These are phyloP conservation scores for Allium fistulosum DNA, from an alignment of 106 monocot species.

Conservation along the genomic window DNA sequence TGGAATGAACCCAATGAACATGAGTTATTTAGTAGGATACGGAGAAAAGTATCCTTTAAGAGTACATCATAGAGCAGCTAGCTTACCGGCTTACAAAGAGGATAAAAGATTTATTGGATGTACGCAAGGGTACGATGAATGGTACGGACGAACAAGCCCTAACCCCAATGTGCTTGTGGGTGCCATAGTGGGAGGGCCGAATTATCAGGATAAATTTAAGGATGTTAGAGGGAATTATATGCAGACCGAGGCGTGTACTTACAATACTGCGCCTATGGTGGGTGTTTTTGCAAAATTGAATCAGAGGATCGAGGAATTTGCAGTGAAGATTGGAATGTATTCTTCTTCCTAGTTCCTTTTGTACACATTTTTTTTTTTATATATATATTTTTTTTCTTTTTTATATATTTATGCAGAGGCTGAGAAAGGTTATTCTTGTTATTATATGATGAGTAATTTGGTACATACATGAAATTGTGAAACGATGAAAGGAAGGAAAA, in stretches of 20 bases:
- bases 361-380: neutral
- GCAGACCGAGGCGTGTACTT: slow-evolving; percentile 96
- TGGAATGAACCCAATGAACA: slow-evolving; percentile 47
- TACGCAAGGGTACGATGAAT: slow-evolving; percentile 80
- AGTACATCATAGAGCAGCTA: slow-evolving; percentile 75
- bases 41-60: slow-evolving; percentile 45
- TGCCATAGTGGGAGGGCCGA: slow-evolving; percentile 85
- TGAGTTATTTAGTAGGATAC: slow-evolving; percentile 77
- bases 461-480: too few species aligned
- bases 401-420: too few species aligned
- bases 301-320: neutral
- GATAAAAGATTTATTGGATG: slow-evolving; percentile 76
- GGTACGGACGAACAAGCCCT: slow-evolving; percentile 48
- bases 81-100: slow-evolving; percentile 61
- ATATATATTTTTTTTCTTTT: neutral
- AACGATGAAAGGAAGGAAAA: too few species aligned
- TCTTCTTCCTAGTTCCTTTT: neutral
- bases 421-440: too few species aligned
- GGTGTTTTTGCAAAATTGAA: slow-evolving; percentile 73
- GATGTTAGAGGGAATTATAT: slow-evolving; percentile 70
- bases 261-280: slow-evolving; percentile 84
- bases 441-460: too few species aligned
- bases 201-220: slow-evolving; percentile 39
- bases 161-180: slow-evolving; percentile 79
- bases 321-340: neutral